A percentile compares a stretch with the other conserved stretches of the same genome.
Evolutionary conservation across 2,329 filamentous ascomycete genomes (phyloP).

Genomic region (Penicillium sp.): DNA sequence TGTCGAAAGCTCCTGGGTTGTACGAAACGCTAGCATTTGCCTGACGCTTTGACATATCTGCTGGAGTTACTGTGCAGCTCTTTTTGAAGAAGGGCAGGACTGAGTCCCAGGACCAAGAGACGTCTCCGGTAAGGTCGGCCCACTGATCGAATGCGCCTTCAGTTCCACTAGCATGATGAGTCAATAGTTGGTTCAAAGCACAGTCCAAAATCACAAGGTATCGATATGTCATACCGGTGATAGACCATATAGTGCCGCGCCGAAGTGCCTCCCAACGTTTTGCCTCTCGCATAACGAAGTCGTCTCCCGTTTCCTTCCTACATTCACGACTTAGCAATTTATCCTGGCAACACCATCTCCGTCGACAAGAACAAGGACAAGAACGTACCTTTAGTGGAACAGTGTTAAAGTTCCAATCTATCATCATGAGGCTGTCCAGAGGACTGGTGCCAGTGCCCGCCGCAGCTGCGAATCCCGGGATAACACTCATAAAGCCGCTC

Average conservation of each 20-base stretch:
- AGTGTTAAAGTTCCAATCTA: constrained; percentile 33
- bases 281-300: constrained; percentile 31
- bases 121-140: constrained; percentile 40
- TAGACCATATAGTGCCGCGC: constrained; percentile 33
- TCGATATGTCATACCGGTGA: constrained; percentile 26
- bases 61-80: constrained; percentile 12
- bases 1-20: constrained; percentile 18
- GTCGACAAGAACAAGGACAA: no score
- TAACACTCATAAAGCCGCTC: constrained; percentile 32
- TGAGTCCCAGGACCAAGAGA: constrained; percentile 11
- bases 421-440: constrained; percentile 20
- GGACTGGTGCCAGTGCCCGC: constrained; percentile 29
- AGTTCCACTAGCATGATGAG: constrained; percentile 26
- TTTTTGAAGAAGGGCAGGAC: constrained; percentile 18
- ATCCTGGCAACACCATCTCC: not conserved
- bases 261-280: constrained; percentile 22
- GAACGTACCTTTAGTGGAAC: constrained; percentile 23
- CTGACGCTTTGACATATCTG: constrained; percentile 2
- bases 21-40: constrained; percentile 5
- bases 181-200: not conserved
- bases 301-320: constrained; percentile 8
- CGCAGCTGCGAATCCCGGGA: constrained; percentile 27
- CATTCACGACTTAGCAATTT: no score
- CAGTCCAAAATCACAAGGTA: constrained; percentile 17
- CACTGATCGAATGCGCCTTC: constrained; percentile 35